Evolutionary conservation across 2,329 filamentous ascomycete genomes (phyloP).

Genomic region (Penicillium vulpinum): DNA sequence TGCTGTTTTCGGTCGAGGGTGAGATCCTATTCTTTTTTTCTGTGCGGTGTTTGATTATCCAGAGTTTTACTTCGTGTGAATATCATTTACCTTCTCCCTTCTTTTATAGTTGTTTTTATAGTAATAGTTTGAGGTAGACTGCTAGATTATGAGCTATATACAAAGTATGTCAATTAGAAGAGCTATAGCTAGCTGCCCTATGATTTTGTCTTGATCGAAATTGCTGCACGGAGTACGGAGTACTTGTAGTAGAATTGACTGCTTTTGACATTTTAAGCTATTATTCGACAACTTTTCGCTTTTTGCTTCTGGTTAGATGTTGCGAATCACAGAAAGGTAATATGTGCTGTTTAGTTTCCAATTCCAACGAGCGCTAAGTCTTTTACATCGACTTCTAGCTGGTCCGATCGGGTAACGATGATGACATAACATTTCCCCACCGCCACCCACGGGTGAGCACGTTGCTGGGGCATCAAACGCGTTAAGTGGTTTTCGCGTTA

Average conservation of each 20-base stretch:
- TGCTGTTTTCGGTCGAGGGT: not conserved
- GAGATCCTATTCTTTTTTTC: not conserved
- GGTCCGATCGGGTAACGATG: not conserved
- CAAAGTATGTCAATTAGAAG: not conserved
- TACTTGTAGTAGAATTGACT: not conserved
- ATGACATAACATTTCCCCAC: slow-evolving; percentile 14
- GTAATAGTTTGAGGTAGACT: not conserved
- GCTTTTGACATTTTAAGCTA: not conserved
- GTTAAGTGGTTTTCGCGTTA: slow-evolving; percentile 14
- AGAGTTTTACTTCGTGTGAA: slow-evolving; percentile 23
- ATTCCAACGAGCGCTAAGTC: too few species aligned
- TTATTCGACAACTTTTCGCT: not conserved
- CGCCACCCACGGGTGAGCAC: not conserved
- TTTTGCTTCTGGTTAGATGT: too few species aligned
- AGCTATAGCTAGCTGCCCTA: not conserved
- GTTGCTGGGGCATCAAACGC: slow-evolving; percentile 8
- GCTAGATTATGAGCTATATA: not conserved
- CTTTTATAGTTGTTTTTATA: not conserved
- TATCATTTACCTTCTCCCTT: slow-evolving; percentile 17
- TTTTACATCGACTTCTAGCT: too few species aligned
- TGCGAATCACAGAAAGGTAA: too few species aligned
- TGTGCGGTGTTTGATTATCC: slow-evolving; percentile 17
- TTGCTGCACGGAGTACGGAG: too few species aligned
- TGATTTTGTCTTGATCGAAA: not conserved
- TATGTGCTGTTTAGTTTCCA: too few species aligned